These are phyloP conservation scores for Trichoderma koningiopsis DNA, from an alignment of 2,329 filamentous ascomycete species.

Conservation along the genomic window DNA sequence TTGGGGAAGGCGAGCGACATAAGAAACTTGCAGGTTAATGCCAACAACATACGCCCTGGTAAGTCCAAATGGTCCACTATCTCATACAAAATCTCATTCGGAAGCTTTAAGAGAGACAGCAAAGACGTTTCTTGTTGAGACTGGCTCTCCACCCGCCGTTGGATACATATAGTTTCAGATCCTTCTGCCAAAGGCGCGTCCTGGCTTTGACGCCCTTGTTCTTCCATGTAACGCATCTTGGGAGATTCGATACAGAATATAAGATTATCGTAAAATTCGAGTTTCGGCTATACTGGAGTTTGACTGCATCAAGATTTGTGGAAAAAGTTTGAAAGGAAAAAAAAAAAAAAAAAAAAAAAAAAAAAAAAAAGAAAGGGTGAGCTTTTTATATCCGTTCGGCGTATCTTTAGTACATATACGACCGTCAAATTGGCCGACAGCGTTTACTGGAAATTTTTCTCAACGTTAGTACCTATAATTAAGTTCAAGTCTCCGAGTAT, in stretches of 20 bases:
- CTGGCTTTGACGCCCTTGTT: neutral
- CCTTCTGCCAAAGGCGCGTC: neutral
- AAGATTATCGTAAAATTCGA: no score
- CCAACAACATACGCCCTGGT: neutral
- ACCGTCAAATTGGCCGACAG: neutral
- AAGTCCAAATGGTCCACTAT: neutral
- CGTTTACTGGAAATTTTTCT: neutral
- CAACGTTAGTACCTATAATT: neutral
- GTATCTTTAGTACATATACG: neutral
- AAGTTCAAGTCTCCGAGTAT: neutral
- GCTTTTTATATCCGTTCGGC: neutral
- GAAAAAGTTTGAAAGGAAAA: no score
- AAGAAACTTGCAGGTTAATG: neutral
- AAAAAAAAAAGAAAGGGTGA: neutral
- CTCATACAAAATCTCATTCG: neutral
- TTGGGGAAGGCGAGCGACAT: neutral
- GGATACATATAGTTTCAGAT: neutral
- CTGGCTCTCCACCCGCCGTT: no score
- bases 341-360: no score
- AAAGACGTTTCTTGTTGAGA: neutral
- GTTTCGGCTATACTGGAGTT: no score
- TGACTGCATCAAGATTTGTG: neutral
- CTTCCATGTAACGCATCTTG: neutral
- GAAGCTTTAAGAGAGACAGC: neutral
- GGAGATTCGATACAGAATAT: neutral